These are phyloP conservation scores for Vinca minor DNA, from an alignment of 257 asterid genomes.

Conservation along the genomic window DNA sequence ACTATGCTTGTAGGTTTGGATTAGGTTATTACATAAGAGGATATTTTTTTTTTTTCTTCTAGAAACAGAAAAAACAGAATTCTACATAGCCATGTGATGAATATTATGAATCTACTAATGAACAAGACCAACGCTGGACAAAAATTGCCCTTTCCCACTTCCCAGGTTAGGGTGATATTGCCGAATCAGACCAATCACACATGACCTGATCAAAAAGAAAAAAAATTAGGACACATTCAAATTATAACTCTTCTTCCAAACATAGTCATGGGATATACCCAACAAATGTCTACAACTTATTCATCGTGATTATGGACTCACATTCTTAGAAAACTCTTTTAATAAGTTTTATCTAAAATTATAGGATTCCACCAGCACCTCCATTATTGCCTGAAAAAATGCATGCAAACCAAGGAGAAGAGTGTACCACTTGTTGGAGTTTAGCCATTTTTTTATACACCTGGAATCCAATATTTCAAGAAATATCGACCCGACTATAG, in stretches of 20 bases:
- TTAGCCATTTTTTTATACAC: conserved; percentile 12
- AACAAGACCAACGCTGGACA: conserved; percentile 10
- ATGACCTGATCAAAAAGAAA: conserved; percentile 3
- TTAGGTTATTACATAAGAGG: too few relatives aligned
- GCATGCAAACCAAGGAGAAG: conserved; percentile 17
- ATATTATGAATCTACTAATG: conserved; percentile 17
- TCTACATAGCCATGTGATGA: conserved; percentile 14
- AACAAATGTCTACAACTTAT: conserved; percentile 8
- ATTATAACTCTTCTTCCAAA: too few relatives aligned
- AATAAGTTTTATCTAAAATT: background rate
- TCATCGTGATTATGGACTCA: conserved; percentile 3
- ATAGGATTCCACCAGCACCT: background rate
- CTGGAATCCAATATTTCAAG: background rate
- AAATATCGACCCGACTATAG: too few relatives aligned
- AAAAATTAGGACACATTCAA: too few relatives aligned
- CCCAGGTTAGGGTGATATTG: conserved; percentile 6
- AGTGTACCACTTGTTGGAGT: conserved; percentile 6
- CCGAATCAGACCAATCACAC: conserved; percentile 14
- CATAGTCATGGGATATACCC: conserved; percentile 5
- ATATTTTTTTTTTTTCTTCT: too few relatives aligned
- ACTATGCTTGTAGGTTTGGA: too few relatives aligned
- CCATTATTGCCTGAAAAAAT: conserved; percentile 1
- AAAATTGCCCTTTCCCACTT: too few relatives aligned
- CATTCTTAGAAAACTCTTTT: background rate
- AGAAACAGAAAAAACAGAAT: background rate